These are phyloP conservation scores for Fusarium sp. DNA, from an alignment of 2,329 filamentous ascomycete species.

Conservation along the genomic window DNA sequence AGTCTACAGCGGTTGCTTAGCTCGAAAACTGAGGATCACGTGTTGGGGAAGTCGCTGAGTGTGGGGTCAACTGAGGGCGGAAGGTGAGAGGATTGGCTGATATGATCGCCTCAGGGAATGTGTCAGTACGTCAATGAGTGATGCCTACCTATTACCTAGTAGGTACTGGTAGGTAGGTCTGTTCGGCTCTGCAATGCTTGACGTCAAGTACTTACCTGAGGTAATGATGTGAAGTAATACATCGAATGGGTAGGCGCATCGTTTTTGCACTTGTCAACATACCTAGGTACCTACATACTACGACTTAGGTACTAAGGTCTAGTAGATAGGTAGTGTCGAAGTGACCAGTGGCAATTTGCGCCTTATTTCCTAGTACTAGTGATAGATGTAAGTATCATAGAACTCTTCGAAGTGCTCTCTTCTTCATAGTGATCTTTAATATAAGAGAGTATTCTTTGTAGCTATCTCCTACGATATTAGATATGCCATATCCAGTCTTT, in stretches of 20 bases:
- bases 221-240: background rate
- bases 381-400: constrained; percentile 9
- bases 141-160: constrained; percentile 1
- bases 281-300: background rate
- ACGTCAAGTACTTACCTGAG: background rate
- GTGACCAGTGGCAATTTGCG: constrained; percentile 8
- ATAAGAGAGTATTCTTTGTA: background rate
- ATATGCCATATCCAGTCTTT: background rate
- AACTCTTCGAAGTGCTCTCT: background rate
- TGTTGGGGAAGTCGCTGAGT: constrained; percentile 37
- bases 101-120: constrained; percentile 4
- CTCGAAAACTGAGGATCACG: constrained; percentile 46
- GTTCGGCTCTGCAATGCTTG: background rate
- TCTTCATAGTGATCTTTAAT: background rate
- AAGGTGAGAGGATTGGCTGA: constrained; percentile 18
- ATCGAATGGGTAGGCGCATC: background rate
- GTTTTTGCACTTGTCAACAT: background rate
- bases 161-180: too few relatives aligned
- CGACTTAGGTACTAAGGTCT: background rate
- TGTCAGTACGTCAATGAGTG: constrained; percentile 21
- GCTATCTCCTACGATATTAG: background rate
- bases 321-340: background rate
- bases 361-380: background rate
- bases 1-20: constrained; percentile 40
- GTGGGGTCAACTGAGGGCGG: constrained; percentile 18